A percentile compares a stretch with the other conserved stretches of the same genome.
Conservation (phyloP, 208 protist species). For the Acanthamoeba royreba region DNA sequence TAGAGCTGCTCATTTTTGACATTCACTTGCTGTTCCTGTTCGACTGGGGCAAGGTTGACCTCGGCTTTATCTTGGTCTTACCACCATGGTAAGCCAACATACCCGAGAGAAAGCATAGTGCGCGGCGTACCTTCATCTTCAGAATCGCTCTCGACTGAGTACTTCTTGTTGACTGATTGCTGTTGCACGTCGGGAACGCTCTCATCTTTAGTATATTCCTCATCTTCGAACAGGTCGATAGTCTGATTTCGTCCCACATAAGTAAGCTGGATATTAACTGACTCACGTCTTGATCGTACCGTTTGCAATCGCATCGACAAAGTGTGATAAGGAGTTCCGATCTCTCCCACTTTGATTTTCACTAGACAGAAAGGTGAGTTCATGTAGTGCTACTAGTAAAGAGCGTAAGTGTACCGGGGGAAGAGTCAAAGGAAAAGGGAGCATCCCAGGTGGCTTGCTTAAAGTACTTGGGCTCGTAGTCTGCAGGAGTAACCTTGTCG, state of each 20-base stretch:
- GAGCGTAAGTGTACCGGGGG: neutral
- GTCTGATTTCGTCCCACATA: neutral
- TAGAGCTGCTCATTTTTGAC: neutral
- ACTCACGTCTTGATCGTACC: neutral
- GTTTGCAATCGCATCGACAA: constrained; percentile 4
- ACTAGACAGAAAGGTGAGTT: neutral
- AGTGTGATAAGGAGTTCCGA: neutral
- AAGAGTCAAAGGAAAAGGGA: constrained; percentile 12
- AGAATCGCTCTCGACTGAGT: neutral
- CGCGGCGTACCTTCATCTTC: neutral
- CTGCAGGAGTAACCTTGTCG: neutral
- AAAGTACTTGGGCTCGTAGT: constrained; percentile 37
- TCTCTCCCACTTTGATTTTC: constrained; percentile 32
- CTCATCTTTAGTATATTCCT: neutral
- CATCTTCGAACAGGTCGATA: constrained; percentile 23
- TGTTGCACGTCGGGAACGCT: neutral
- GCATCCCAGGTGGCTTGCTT: constrained; percentile 39
- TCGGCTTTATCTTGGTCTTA: too few relatives aligned
- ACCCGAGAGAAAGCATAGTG: too few relatives aligned
- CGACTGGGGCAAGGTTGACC: too few relatives aligned
- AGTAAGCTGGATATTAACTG: neutral
- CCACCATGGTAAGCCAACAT: too few relatives aligned
- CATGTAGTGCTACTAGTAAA: neutral
- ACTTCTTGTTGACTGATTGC: neutral
- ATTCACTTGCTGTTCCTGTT: neutral